A percentile compares a stretch with the other conserved stretches of the same genome.
Evolutionary conservation across 257 asterid genomes (phyloP).

Genomic region (Solanum pennellii): DNA sequence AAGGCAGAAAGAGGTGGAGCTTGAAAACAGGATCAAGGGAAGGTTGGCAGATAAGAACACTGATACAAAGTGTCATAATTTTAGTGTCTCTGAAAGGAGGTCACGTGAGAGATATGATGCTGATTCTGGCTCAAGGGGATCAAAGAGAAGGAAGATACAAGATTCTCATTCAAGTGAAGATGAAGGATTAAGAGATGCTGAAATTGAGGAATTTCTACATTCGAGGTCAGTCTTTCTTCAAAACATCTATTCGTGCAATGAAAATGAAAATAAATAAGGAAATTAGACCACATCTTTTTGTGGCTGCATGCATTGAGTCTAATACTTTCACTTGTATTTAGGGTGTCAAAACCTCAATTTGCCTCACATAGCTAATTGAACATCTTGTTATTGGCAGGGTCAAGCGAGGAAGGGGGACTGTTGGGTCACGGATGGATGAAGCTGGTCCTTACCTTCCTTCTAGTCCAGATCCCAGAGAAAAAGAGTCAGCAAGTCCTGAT

Average conservation of each 20-base stretch:
- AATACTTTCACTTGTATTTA: neutral
- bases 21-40: conserved; percentile 46
- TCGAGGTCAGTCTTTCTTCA: conserved; percentile 44
- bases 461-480: conserved; percentile 21
- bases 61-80: conserved; percentile 10
- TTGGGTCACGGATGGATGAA: conserved; percentile 97
- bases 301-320: neutral
- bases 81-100: conserved; percentile 28
- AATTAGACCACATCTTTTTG: neutral
- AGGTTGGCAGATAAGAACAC: conserved; percentile 21
- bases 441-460: conserved; percentile 72
- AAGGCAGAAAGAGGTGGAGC: conserved; percentile 76
- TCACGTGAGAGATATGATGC: conserved; percentile 21
- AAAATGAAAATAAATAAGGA: neutral
- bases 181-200: conserved; percentile 70
- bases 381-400: conserved; percentile 27
- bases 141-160: conserved; percentile 28
- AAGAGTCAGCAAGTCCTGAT: conserved; percentile 3
- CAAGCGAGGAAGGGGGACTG: conserved; percentile 90
- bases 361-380: neutral
- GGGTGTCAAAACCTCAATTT: neutral
- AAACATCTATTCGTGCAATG: neutral
- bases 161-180: conserved; percentile 23
- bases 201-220: conserved; percentile 59
- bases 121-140: conserved; percentile 19